A percentile compares a stretch with the other conserved stretches of the same genome.
Evolutionary conservation across 495 filamentous ascomycete genomes (phyloP).

Genomic region (Stereocaulon alpinum): DNA sequence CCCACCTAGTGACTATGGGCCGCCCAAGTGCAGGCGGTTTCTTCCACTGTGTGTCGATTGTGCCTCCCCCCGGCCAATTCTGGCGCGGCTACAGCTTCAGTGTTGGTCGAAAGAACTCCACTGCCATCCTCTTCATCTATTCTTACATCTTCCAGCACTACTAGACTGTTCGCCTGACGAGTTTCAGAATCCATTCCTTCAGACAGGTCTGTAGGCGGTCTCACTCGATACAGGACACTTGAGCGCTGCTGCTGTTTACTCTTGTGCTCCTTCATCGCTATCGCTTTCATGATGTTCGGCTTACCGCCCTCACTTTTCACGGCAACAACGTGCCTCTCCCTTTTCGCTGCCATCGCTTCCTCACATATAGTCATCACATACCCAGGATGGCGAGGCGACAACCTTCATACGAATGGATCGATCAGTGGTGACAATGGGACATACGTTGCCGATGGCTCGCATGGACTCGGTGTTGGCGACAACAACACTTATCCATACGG

Average conservation of each 20-base stretch:
- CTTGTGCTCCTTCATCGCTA: neutral
- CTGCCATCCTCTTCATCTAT: constrained; percentile 9
- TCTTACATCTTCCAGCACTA: constrained; percentile 13
- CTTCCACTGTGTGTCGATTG: neutral
- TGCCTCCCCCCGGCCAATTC: neutral
- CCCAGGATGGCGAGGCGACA: constrained; percentile 90
- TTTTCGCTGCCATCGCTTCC: constrained; percentile 43
- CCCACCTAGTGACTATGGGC: neutral
- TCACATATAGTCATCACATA: constrained; percentile 89
- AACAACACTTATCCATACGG: constrained; percentile 63
- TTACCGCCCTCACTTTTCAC: constrained; percentile 10
- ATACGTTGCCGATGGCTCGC: constrained; percentile 29
- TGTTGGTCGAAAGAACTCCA: neutral
- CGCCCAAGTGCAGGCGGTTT: neutral
- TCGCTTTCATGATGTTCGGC: constrained; percentile 4
- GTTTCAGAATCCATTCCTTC: constrained; percentile 3
- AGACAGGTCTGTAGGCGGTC: neutral
- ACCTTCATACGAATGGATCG: constrained; percentile 66
- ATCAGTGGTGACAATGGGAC: constrained; percentile 35
- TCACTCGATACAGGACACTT: neutral
- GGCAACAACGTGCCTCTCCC: constrained; percentile 27
- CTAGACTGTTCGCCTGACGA: constrained; percentile 4
- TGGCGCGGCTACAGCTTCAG: constrained; percentile 15
- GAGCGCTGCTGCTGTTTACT: neutral
- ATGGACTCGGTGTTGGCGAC: constrained; percentile 39